Conservation (phyloP, 176 grass and related monocot genomes). For the Pontederia paniculata region DNA sequence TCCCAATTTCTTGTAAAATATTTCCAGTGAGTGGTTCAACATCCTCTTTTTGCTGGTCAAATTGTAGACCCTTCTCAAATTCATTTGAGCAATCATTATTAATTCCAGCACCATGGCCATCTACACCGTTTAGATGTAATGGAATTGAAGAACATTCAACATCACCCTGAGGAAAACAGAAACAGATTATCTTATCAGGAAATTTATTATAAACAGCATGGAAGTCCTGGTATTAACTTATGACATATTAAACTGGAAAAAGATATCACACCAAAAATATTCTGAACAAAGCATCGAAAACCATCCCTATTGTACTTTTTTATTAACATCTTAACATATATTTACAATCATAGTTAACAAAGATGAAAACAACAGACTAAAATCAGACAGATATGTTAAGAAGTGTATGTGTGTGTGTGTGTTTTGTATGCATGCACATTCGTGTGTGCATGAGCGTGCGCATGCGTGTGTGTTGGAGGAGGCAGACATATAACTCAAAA, state of each 20-base stretch:
- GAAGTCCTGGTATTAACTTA: background rate
- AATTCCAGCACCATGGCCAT: constrained; percentile 29
- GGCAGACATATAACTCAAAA: background rate
- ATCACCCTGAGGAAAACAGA: constrained; percentile 32
- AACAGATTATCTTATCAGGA: constrained; percentile 2
- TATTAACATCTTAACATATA: too few species aligned
- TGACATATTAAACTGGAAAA: background rate
- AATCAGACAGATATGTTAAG: background rate
- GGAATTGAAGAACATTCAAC: constrained; percentile 57
- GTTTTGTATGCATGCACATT: too few species aligned
- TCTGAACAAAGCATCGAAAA: too few species aligned
- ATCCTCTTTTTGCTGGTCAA: constrained; percentile 43
- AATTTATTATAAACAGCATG: background rate
- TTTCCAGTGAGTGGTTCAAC: constrained; percentile 59
- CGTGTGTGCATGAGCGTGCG: too few species aligned
- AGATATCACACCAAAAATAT: background rate
- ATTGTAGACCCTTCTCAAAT: constrained; percentile 31
- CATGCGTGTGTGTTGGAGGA: too few species aligned
- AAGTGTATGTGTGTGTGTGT: too few species aligned
- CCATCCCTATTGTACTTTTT: too few species aligned
- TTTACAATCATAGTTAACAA: background rate
- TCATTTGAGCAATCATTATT: constrained; percentile 39
- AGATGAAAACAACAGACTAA: background rate
- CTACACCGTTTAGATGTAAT: constrained; percentile 46
- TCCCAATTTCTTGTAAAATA: constrained; percentile 46